phyloP scores from a whole-genome alignment of 495 filamentous ascomycete genomes.

The Aspergillus bridgeri region DNA sequence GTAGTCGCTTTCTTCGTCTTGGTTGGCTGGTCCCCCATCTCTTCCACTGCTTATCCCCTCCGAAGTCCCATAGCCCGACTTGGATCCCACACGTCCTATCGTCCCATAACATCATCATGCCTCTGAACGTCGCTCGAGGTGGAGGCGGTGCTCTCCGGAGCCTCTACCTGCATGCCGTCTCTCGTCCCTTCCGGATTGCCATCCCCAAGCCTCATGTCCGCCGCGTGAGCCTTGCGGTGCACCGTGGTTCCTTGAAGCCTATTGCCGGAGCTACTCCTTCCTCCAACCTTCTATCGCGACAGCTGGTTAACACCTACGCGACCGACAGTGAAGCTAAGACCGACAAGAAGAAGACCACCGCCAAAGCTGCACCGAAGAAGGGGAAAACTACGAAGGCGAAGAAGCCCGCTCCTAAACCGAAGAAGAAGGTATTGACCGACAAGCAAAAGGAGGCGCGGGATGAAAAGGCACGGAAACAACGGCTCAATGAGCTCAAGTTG shows the following conservation, averaged over 20 bases:
- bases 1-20: constrained; percentile 4
- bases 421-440: constrained; percentile 26
- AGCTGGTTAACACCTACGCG: constrained; percentile 25
- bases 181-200: constrained; percentile 27
- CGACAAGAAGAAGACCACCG: constrained; percentile 18
- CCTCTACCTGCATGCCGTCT: constrained; percentile 24
- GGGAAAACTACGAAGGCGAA: constrained; percentile 5
- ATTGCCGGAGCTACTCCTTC: constrained; percentile 9
- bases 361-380: no score
- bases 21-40: constrained; percentile 14
- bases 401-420: background rate
- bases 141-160: constrained; percentile 27
- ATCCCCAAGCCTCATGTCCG: constrained; percentile 28
- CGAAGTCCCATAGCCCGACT: background rate
- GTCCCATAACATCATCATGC: constrained; percentile 19
- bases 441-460: constrained; percentile 27
- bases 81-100: background rate
- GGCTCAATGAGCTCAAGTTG: constrained; percentile 30
- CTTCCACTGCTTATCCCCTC: constrained; percentile 5
- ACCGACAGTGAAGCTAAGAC: constrained; percentile 20
- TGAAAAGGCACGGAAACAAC: constrained; percentile 13
- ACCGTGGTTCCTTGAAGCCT: constrained; percentile 10
- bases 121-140: constrained; percentile 29
- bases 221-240: constrained; percentile 23
- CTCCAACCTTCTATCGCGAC: constrained; percentile 1